phyloP scores from a whole-genome alignment of 1,284 basidiomycete genomes.

The Trichosporon coremiiforme region DNA sequence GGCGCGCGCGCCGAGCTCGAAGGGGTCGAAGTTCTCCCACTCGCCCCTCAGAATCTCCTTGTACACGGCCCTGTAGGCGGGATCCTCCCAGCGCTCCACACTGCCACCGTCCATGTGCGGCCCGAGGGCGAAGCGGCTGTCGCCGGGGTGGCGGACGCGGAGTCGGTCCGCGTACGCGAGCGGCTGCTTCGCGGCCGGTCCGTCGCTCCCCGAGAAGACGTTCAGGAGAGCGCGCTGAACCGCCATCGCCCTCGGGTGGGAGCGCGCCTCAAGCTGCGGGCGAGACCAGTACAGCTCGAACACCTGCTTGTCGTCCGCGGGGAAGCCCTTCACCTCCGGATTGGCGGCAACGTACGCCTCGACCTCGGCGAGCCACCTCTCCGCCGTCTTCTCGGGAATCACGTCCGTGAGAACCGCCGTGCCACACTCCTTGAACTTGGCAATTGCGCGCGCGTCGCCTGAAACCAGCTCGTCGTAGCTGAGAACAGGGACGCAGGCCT shows the following conservation, averaged over 20 bases:
- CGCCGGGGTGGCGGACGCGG: slow-evolving; percentile 72
- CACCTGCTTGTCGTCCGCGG: slow-evolving; percentile 68
- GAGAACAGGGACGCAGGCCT: slow-evolving; percentile 47
- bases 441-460: slow-evolving; percentile 56
- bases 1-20: slow-evolving; percentile 43
- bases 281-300: slow-evolving; percentile 71
- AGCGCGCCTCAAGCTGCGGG: slow-evolving; percentile 67
- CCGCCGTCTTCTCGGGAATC: slow-evolving; percentile 62
- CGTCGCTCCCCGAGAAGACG: slow-evolving; percentile 63
- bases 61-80: slow-evolving; percentile 64
- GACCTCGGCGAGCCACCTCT: slow-evolving; percentile 65
- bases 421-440: slow-evolving; percentile 63
- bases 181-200: slow-evolving; percentile 61
- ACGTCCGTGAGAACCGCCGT: slow-evolving; percentile 66
- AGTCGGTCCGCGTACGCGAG: slow-evolving; percentile 75
- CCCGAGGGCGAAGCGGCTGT: slow-evolving; percentile 68
- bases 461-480: slow-evolving; percentile 62
- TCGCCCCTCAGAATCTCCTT: slow-evolving; percentile 62
- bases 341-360: slow-evolving; percentile 64
- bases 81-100: slow-evolving; percentile 78
- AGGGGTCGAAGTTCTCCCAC: slow-evolving; percentile 61
- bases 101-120: slow-evolving; percentile 76
- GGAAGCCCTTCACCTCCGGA: slow-evolving; percentile 62
- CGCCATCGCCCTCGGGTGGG: slow-evolving; percentile 70
- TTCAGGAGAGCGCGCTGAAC: slow-evolving; percentile 61